Conservation (phyloP, 768 basidiomycete species). For the Boletus reticulatus region DNA sequence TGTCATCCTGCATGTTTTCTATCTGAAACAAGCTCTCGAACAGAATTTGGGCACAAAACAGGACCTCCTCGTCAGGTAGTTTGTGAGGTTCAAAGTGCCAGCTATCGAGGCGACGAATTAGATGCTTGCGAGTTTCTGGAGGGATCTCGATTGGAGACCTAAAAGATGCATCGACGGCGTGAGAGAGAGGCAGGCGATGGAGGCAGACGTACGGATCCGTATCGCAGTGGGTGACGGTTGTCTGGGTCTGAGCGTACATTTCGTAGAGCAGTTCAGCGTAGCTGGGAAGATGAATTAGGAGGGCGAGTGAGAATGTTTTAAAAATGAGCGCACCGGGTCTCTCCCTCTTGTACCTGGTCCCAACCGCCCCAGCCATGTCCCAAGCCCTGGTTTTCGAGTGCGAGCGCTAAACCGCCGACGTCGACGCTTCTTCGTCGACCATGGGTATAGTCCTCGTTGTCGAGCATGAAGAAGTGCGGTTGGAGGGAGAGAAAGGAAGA, state of each 20-base stretch:
- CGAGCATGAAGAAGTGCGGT: constrained; percentile 19
- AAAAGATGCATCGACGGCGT: constrained; percentile 15
- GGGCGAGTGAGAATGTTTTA: not conserved
- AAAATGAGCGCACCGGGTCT: constrained; percentile 45
- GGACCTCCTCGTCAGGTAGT: constrained; percentile 77
- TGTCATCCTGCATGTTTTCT: constrained; percentile 63
- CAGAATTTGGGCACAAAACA: constrained; percentile 77
- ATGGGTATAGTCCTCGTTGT: constrained; percentile 28
- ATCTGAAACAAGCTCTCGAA: constrained; percentile 85
- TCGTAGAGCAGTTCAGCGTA: constrained; percentile 83
- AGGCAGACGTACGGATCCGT: constrained; percentile 24
- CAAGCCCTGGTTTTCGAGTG: constrained; percentile 57
- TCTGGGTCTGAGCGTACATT: constrained; percentile 79
- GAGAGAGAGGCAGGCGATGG: not conserved
- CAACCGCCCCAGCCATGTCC: constrained; percentile 73
- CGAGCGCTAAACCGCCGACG: constrained; percentile 83
- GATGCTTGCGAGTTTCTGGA: constrained; percentile 49
- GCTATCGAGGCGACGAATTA: constrained; percentile 66
- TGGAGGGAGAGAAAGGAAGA: not conserved
- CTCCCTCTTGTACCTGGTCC: constrained; percentile 46
- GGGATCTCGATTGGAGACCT: constrained; percentile 51
- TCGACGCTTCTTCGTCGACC: constrained; percentile 77
- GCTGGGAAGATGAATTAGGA: constrained; percentile 33
- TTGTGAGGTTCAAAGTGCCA: constrained; percentile 94
- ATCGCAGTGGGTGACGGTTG: constrained; percentile 58